Evolutionary conservation across 2,329 filamentous ascomycete genomes (phyloP), one percentile per base, ranked within the genome.

Genomic region (Pyricularia sp.): DNA sequence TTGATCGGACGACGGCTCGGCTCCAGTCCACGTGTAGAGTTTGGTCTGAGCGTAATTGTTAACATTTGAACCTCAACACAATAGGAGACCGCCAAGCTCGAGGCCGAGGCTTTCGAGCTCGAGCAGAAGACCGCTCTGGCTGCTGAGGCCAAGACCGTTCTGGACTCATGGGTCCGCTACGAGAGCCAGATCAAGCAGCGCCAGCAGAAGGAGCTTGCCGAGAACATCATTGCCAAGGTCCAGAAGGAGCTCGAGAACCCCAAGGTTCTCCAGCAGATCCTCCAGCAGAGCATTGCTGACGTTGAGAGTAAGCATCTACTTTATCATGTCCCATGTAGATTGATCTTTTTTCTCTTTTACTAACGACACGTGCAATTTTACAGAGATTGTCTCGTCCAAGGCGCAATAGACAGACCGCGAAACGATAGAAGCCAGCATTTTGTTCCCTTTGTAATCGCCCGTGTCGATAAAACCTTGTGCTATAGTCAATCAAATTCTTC

Each of bases 111-210:
- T 70, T 99, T 89, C 81, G 92, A 97, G 85, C 87, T 97, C 71
- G 92, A 97, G 86, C 94, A 99, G 82, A 88, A 88, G 82, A 97
- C 93, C 68, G 90, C 92, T 72, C 84, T 99, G 70, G 92, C 92
- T 66, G 82, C 86, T 69, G 94, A 99, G 85, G 93, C 93, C 75
- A 99, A 97, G 88, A 75, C 84, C 68, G 94, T 97, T 66, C 88
- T 99, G 70, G 94, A 99, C 78, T 97, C 92, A 66, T 99, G 94
- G 96, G 93, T 97, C 70, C 90, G 94, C 77, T 99, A 99, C 80
- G 94, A 99, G 84, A 83, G 90, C 73, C 94, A 97, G 84, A 93
- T 99, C 75, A 99, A 97, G 90, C 89, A 93, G 83, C 89, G 94
- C 78, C 92, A 99, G 84, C 94, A 99, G 86, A 88, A 85, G 80